These are phyloP conservation scores for Stephanodiscus minutulus DNA, from an alignment of 108 stramenopile species.

Conservation along the genomic window DNA sequence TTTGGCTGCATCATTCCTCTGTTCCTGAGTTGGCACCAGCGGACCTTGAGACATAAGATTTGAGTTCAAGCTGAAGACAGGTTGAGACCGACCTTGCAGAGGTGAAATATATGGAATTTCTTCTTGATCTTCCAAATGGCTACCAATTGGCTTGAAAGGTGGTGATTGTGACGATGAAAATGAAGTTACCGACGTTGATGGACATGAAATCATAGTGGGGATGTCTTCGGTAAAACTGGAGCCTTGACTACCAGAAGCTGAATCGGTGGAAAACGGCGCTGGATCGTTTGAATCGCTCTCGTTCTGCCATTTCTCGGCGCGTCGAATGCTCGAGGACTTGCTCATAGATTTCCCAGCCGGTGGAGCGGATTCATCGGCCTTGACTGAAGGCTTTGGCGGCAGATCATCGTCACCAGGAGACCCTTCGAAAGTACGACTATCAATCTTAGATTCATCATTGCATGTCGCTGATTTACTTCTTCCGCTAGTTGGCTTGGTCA, in stretches of 20 bases:
- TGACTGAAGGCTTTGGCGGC: not conserved
- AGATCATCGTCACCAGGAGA: not conserved
- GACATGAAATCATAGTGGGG: slow-evolving; percentile 28
- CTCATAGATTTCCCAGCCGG: not conserved
- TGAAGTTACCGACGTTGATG: slow-evolving; percentile 5
- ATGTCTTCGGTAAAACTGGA: slow-evolving; percentile 7
- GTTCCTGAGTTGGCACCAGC: slow-evolving; percentile 42
- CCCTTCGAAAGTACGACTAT: not conserved
- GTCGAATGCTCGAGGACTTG: not conserved
- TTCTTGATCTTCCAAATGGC: slow-evolving; percentile 8
- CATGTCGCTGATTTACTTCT: not conserved
- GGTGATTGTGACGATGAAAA: slow-evolving; percentile 5
- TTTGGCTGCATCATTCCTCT: slow-evolving; percentile 49
- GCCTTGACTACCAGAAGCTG: slow-evolving; percentile 6
- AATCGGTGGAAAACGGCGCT: slow-evolving; percentile 10
- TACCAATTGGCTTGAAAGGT: slow-evolving; percentile 22
- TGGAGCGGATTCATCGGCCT: not conserved
- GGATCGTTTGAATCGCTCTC: slow-evolving; percentile 4
- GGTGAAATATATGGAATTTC: slow-evolving; percentile 5
- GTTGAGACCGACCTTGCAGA: slow-evolving; percentile 16
- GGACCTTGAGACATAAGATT: not conserved
- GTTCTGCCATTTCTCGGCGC: not conserved
- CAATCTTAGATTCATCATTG: slow-evolving; percentile 3
- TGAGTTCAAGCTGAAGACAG: slow-evolving; percentile 8
- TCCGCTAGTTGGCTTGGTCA: not conserved